These are phyloP conservation scores for Pouteria campechiana DNA, from an alignment of 179 eudicot species.

Conservation along the genomic window DNA sequence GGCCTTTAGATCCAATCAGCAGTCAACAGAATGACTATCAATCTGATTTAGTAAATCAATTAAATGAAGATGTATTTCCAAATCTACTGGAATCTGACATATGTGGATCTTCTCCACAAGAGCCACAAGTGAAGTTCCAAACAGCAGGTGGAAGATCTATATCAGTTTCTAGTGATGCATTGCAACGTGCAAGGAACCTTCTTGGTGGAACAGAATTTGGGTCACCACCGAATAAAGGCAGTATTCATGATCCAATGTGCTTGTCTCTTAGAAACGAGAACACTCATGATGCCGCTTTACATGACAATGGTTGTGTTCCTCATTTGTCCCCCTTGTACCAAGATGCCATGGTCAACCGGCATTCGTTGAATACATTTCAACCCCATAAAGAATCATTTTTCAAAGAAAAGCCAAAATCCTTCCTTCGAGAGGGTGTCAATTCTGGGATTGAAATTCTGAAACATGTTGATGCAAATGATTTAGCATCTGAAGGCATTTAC, in stretches of 20 bases:
- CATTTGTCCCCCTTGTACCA: conserved; percentile 10
- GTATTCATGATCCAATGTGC: conserved; percentile 24
- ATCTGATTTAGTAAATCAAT: conserved; percentile 12
- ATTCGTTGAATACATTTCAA: conserved; percentile 31
- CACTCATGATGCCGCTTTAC: conserved; percentile 9
- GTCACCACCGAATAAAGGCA: conserved; percentile 27
- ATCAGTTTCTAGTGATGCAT: conserved; percentile 74
- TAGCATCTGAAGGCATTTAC: conserved; percentile 6
- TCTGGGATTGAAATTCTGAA: conserved; percentile 48
- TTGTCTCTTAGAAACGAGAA: conserved; percentile 18
- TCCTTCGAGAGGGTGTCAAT: conserved; percentile 17
- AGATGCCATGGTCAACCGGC: conserved; percentile 19
- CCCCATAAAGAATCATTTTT: conserved; percentile 46
- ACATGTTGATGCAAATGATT: conserved; percentile 51
- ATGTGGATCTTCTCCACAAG: conserved; percentile 14
- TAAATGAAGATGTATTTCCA: conserved; percentile 12
- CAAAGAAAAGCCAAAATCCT: conserved; percentile 15
- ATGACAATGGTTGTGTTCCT: conserved; percentile 12
- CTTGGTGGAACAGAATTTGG: conserved; percentile 67
- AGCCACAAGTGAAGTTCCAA: conserved; percentile 60
- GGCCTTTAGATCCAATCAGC: too few species aligned
- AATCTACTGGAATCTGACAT: conserved; percentile 16
- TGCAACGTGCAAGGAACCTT: conserved; percentile 80
- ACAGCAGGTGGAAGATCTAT: conserved; percentile 89
- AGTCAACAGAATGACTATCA: too few species aligned